Base-by-base conservation (phyloP, 768 basidiomycete genomes). In the Lentinula lateritia region DNA sequence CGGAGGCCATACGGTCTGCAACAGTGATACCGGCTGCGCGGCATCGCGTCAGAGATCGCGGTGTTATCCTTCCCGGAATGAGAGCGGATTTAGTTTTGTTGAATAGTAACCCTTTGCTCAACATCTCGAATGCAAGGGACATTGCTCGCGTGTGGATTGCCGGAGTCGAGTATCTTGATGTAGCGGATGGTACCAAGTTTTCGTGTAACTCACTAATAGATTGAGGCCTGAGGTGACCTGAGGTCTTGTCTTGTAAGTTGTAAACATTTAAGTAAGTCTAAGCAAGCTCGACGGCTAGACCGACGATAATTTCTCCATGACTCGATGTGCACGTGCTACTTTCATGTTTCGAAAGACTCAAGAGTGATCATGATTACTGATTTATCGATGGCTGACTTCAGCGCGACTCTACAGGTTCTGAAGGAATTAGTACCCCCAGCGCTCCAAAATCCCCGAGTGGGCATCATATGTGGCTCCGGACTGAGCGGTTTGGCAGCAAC, bases 381-480 rank as follows among this genome's bases (percentile, higher is more conserved):
- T 28, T 28, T 28, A 45, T 13, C 12, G 20, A 56, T 56, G 54
- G 12, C 34, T 54, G 53, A 54, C 18, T 76, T 52, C 73, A 72
- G 0, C 72, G 74, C 38, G n/a, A 52, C 50, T 35, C 34, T 45
- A 34, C 60, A 6, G 45, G 61, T 41, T 66, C 61, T 41, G 71
- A 71, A 10, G 73, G 75, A 48, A 67, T 42, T 52, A 23, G 65
- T 78, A 16, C 76, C 76, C 1, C 52, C 60, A 16, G 67, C 67
- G 12, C 79, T 89, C 8, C 76, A 73, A 32, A 68, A 61, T n/a
- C 93, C 93, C 9, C 78, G 77, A 38, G 82, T 93, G 16, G 93
- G 89, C 18, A 92, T 95, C 66, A 86, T 95, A 32, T 95, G 93
- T 70, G 93, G 94, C 61, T 91, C 89, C 1, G 93, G 94, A 3